Evolutionary conservation across 192 early-diverging fungal species (phyloP).

Genomic region (Coemansia brasiliensis): DNA sequence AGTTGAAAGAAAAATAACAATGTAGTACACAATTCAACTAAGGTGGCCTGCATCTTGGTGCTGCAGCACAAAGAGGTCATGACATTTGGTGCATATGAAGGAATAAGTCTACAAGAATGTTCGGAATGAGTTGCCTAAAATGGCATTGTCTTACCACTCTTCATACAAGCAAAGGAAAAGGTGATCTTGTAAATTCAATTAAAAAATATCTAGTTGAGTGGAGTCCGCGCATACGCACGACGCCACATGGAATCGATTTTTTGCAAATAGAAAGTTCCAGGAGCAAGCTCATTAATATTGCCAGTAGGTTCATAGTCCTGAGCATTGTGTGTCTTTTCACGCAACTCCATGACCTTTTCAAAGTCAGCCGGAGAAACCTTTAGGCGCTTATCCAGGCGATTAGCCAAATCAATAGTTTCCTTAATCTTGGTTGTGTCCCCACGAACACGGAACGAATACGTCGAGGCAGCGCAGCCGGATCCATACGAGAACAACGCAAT

Average conservation of each 20-base stretch:
- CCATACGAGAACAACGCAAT: constrained; percentile 93
- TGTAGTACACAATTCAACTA: too few relatives aligned
- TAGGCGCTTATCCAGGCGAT: constrained; percentile 73
- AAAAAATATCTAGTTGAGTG: constrained; percentile 27
- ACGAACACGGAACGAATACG: constrained; percentile 87
- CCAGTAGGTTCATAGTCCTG: constrained; percentile 80
- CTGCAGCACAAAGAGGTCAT: too few relatives aligned
- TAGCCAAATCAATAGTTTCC: constrained; percentile 62
- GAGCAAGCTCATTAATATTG: constrained; percentile 63
- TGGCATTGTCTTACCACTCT: too few relatives aligned
- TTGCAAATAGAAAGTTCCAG: constrained; percentile 87
- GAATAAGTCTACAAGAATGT: too few relatives aligned
- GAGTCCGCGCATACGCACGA: constrained; percentile 74
- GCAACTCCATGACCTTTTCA: constrained; percentile 76
- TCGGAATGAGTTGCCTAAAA: too few relatives aligned
- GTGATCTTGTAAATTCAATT: too few relatives aligned
- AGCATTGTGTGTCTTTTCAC: constrained; percentile 84
- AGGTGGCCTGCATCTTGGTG: too few relatives aligned
- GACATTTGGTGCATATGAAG: too few relatives aligned
- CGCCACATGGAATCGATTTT: constrained; percentile 91
- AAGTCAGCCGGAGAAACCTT: constrained; percentile 75
- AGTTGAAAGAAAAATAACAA: too few relatives aligned
- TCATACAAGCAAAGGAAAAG: too few relatives aligned
- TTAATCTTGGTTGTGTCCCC: constrained; percentile 64
- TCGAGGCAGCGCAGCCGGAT: constrained; percentile 90